These are phyloP conservation scores for Botryotinia convoluta DNA, from an alignment of 2,329 filamentous ascomycete genomes.

Conservation along the genomic window DNA sequence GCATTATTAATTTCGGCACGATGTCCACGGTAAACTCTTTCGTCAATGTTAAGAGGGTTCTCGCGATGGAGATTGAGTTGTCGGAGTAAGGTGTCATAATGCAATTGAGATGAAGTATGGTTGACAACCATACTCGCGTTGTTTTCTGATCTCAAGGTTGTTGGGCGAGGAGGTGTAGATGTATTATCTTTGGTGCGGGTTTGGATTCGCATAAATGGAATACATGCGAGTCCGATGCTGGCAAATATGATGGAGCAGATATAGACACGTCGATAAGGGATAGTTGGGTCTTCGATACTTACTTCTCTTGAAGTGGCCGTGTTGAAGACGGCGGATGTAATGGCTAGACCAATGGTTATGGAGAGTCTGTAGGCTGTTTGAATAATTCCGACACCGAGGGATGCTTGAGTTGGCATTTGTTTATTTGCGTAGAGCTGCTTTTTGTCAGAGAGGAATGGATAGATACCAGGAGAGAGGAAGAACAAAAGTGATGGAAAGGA, in stretches of 20 bases:
- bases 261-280: constrained; percentile 52
- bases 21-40: constrained; percentile 12
- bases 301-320: background rate
- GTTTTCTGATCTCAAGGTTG: background rate
- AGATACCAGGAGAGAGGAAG: background rate
- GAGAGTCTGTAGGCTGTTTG: constrained; percentile 55
- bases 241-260: constrained; percentile 49
- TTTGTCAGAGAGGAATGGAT: constrained; percentile 4
- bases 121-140: background rate
- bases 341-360: constrained; percentile 56
- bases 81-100: background rate
- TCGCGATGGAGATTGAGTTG: background rate
- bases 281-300: constrained; percentile 43
- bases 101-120: background rate
- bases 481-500: background rate
- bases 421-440: constrained; percentile 66
- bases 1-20: background rate
- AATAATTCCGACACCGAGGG: constrained; percentile 65
- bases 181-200: constrained; percentile 36
- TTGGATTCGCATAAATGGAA: constrained; percentile 52
- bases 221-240: constrained; percentile 45
- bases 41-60: background rate
- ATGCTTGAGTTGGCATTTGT: constrained; percentile 58
- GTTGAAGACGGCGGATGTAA: constrained; percentile 58
- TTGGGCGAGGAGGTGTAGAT: background rate